phyloP scores from a whole-genome alignment of 1,139 yeast genomes.

The Suhomyces taliae region DNA sequence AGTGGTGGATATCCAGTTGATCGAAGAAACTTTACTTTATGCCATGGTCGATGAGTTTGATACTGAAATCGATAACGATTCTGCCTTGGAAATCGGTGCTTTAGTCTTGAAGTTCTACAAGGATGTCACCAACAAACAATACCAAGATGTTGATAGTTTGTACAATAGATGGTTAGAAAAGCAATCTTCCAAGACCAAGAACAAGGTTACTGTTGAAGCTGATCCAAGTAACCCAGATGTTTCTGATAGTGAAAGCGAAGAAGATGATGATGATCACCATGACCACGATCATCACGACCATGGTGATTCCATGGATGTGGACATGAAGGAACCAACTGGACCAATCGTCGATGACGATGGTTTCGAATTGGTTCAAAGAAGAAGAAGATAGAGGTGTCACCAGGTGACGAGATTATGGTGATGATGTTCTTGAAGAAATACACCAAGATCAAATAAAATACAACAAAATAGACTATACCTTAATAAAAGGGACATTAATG shows the following conservation, averaged over 20 bases:
- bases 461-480: too few relatives aligned
- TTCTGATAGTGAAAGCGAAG: slow-evolving; percentile 48
- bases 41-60: slow-evolving; percentile 97
- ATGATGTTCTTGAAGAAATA: too few relatives aligned
- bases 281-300: slow-evolving; percentile 18
- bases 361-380: slow-evolving; percentile 79
- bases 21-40: slow-evolving; percentile 81
- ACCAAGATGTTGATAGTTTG: slow-evolving; percentile 54
- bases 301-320: slow-evolving; percentile 38
- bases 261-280: slow-evolving; percentile 42
- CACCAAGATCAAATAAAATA: too few relatives aligned
- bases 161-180: slow-evolving; percentile 60
- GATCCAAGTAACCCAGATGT: slow-evolving; percentile 64
- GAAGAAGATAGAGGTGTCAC: slow-evolving; percentile 37
- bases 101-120: slow-evolving; percentile 65
- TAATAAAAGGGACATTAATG: too few relatives aligned
- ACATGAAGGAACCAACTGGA: slow-evolving; percentile 40
- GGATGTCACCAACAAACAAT: slow-evolving; percentile 57
- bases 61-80: slow-evolving; percentile 82
- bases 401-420: neutral
- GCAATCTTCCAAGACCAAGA: slow-evolving; percentile 31
- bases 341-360: slow-evolving; percentile 93
- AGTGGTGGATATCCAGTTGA: slow-evolving; percentile 69
- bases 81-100: slow-evolving; percentile 74
- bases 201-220: slow-evolving; percentile 41